A percentile compares a stretch with the other conserved stretches of the same genome.
Evolutionary conservation across 1,284 basidiomycete species (phyloP).

Genomic region (Sphaerobolus stellatus): DNA sequence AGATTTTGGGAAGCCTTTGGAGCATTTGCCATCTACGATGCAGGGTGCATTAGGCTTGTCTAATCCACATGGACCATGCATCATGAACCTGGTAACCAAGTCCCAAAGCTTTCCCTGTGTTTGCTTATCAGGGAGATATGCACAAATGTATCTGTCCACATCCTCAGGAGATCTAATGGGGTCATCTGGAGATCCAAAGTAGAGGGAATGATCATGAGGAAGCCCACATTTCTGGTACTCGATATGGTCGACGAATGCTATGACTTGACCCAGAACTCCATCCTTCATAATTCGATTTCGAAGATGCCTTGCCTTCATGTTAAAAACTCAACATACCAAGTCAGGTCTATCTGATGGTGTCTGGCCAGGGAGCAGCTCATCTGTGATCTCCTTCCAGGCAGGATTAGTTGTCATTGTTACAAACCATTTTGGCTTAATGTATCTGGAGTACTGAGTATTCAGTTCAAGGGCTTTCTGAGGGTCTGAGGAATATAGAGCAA

Average conservation of each 20-base stretch:
- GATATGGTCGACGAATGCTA: slow-evolving; percentile 43
- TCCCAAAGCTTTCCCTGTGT: slow-evolving; percentile 39
- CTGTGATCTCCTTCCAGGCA: slow-evolving; percentile 43
- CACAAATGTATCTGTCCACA: slow-evolving; percentile 42
- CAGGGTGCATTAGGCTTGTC: slow-evolving; percentile 35
- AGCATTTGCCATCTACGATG: slow-evolving; percentile 42
- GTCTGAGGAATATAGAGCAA: too few species aligned
- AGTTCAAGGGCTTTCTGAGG: too few species aligned
- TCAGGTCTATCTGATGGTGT: slow-evolving; percentile 44
- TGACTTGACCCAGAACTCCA: slow-evolving; percentile 32
- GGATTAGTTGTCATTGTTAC: slow-evolving; percentile 50
- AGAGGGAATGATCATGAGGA: slow-evolving; percentile 39
- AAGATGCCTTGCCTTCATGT: slow-evolving; percentile 37
- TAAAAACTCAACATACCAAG: slow-evolving; percentile 45
- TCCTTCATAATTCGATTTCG: slow-evolving; percentile 32
- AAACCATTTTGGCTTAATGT: too few species aligned
- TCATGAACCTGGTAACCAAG: slow-evolving; percentile 36
- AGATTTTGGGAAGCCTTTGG: slow-evolving; percentile 41
- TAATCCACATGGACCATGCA: slow-evolving; percentile 47
- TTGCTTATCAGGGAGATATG: slow-evolving; percentile 40
- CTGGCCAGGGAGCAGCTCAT: slow-evolving; percentile 41
- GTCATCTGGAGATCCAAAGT: slow-evolving; percentile 37
- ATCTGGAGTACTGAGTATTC: too few species aligned
- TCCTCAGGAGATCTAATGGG: slow-evolving; percentile 34
- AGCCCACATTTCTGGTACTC: slow-evolving; percentile 53